Base-by-base conservation (phyloP, 1,284 basidiomycete genomes). In the Trametes hirsuta region DNA sequence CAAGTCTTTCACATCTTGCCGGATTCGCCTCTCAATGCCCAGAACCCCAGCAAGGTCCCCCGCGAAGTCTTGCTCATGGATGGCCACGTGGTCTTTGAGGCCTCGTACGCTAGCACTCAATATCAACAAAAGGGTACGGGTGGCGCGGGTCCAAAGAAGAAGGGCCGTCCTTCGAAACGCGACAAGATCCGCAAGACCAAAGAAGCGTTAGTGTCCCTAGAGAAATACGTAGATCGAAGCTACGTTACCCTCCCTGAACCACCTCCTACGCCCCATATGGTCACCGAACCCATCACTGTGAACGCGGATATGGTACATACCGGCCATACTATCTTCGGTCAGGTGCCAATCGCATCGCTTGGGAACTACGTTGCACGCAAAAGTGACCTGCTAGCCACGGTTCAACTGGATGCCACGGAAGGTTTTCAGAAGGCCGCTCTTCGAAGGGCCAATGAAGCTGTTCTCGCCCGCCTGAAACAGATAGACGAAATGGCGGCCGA, bases 161-260 rank as follows among this genome's bases (percentile, higher is more conserved):
- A 81, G 69, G 90, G 90, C 4, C 80, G 90, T 0, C 88, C 87
- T 0, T 82, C 87, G 6, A 86, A 79, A 66, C 79, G 83, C 5
- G 87, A 88, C 50, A 84, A 81, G 67, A 74, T 73, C 10, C 82
- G 81, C 65, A 84, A 79, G 70, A 80, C 82, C 5, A 82, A 81
- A 64, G 75, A 79, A 2, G 81, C 84, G 0, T 67, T 87, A 1
- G 74, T 74, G 3, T 74, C 75, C 8, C 72, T 91, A 59, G 83
- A 84, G 34, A 76, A 74, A 47, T 84, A 83, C 81, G 69, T 87
- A 47, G 78, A 81, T 54, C 37, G 46, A n/a, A 37, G n/a, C 39
- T 42, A 40, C 24, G 30, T 40, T 25, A 9, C 48, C 2, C 48
- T 50, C 5, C 48, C 36, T 10, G 21, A 9, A 18, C 9, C 37